Conservation (phyloP, 2,329 filamentous ascomycete species). For the Pseudofabraea citricarpa region DNA sequence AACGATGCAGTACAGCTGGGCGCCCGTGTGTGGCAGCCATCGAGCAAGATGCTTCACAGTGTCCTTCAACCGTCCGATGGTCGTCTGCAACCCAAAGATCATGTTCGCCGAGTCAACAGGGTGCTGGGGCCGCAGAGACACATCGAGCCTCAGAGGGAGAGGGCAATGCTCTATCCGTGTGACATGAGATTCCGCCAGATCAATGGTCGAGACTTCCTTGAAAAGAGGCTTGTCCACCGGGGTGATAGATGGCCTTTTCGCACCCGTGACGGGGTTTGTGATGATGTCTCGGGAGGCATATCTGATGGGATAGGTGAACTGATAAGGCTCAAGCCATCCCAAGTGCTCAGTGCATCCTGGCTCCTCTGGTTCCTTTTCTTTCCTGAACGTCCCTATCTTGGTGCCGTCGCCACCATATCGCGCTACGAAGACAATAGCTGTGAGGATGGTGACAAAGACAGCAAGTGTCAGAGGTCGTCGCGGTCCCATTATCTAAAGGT, state of each 20-base stretch:
- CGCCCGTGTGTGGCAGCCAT: constrained; percentile 26
- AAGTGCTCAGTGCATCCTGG: constrained; percentile 17
- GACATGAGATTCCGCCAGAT: constrained; percentile 15
- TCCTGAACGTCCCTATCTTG: constrained; percentile 10
- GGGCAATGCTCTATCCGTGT: constrained; percentile 16
- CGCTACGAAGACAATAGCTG: constrained; percentile 12
- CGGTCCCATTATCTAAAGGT: constrained; percentile 12
- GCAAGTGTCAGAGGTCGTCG: constrained; percentile 13
- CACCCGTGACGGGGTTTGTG: constrained; percentile 9
- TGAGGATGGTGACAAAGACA: constrained; percentile 15
- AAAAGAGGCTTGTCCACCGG: constrained; percentile 22
- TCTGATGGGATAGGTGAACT: constrained; percentile 22
- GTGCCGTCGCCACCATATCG: constrained; percentile 12
- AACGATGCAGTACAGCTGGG: constrained; percentile 23
- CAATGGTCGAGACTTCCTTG: constrained; percentile 14
- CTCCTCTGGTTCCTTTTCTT: constrained; percentile 6
- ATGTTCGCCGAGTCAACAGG: constrained; percentile 48
- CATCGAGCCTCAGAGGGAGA: constrained; percentile 20
- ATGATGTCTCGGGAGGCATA: constrained; percentile 25
- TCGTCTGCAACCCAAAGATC: constrained; percentile 34
- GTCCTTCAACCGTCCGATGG: constrained; percentile 21
- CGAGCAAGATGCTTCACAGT: constrained; percentile 24
- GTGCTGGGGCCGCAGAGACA: constrained; percentile 10
- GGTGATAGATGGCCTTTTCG: constrained; percentile 18
- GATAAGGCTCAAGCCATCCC: constrained; percentile 22